Evolutionary conservation across 2,329 filamentous ascomycete species (phyloP), one percentile per base, ranked within the genome.

Genomic region (Exophiala viscosa): DNA sequence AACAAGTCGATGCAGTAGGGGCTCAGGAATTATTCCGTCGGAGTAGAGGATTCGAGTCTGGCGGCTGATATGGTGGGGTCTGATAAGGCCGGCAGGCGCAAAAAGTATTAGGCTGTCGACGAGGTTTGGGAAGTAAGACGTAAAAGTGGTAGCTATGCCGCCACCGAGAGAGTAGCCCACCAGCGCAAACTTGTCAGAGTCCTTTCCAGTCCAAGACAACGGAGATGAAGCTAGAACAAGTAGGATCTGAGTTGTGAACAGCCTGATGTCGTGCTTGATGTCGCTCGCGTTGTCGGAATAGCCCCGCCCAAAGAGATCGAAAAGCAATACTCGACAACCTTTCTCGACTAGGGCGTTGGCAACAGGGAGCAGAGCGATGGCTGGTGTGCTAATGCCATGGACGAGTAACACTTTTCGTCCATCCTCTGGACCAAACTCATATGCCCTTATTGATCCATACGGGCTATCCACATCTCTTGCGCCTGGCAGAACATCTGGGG

Each of bases 151-250:
- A 1, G 81, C 78, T 36, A 95, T 79, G 11, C 85, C 87, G 33
- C 89, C 90, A 41, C 90, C 89, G 0, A 95, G 76, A 0, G 86
- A 90, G 68, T 93, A 95, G 1, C 89, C 90, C 3, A 90, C 71
- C 5, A 95, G 71, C 55, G 83, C 81, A 67, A 93, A 92, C 47
- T 75, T 76, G 6, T 72, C 72, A 5, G 67, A 72, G 4, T 63
- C 62, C 28, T 63, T 59, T 5, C 74, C 75, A 0, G 81, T 84
- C 87, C 87, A 90, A 11, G 82, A 61, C 2, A 92, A 71, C 0
- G 81, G 76, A 1, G 87, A 90, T 1, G 87, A 90, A 20, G 81
- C 77, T 9, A 92, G 72, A 11, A 79, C 86, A 23, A 88, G 77
- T 36, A 90, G 76, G 50, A 90, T 84, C 68, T 92, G 87, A 2